Evolutionary conservation across 768 basidiomycete genomes (phyloP).

Genomic region (Boletus insuetus): DNA sequence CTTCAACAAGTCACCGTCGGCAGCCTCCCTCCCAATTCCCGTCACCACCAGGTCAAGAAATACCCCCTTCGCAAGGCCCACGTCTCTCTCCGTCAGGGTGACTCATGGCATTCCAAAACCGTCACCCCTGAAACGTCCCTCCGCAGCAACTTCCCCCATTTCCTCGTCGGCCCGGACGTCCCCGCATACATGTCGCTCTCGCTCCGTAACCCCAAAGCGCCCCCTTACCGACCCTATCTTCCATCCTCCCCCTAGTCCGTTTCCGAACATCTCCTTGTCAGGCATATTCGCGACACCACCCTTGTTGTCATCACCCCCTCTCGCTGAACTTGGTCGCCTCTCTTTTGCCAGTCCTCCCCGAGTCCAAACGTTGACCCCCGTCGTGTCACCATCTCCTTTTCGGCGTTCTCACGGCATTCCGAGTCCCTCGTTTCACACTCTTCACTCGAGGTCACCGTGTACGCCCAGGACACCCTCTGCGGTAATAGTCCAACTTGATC

Average conservation of each 20-base stretch:
- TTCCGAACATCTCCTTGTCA: conserved; percentile 21
- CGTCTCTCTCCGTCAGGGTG: conserved; percentile 2
- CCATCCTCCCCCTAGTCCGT: conserved; percentile 14
- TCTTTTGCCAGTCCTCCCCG: not conserved
- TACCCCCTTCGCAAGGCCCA: not conserved
- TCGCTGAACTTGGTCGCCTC: conserved; percentile 1
- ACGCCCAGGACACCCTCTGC: conserved; percentile 13
- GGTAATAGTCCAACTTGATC: conserved; percentile 20
- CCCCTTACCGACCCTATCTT: not conserved
- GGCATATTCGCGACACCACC: conserved; percentile 15
- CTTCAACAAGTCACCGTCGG: conserved; percentile 12
- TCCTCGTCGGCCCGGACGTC: conserved; percentile 1
- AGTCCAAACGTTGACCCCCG: not conserved
- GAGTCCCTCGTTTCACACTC: conserved; percentile 4
- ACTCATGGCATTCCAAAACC: too few relatives aligned
- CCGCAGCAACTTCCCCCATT: conserved; percentile 5
- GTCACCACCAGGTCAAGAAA: conserved; percentile 9
- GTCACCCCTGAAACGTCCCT: conserved; percentile 10
- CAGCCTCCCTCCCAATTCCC: conserved; percentile 14
- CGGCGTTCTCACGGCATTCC: not conserved
- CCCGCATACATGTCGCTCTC: not conserved
- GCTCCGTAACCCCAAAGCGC: conserved; percentile 4
- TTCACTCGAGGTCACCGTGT: conserved; percentile 2
- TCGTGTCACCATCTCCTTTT: not conserved
- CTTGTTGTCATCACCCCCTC: not conserved